These are phyloP conservation scores for Pisolithus orientalis DNA, from an alignment of 768 basidiomycete species.

Conservation along the genomic window DNA sequence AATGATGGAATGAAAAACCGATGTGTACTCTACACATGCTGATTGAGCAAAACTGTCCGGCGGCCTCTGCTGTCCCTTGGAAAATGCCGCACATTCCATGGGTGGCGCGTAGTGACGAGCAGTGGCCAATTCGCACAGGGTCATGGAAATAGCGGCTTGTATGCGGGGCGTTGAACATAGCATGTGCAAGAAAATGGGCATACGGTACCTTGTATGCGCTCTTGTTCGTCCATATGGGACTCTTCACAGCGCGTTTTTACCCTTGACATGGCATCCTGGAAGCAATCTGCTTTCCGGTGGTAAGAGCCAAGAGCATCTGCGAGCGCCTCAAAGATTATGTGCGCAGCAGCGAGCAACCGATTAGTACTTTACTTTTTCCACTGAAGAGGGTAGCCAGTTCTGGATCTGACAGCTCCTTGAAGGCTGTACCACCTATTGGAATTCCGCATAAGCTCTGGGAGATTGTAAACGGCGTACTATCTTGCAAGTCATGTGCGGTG, in stretches of 20 bases:
- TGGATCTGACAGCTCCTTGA: constrained; percentile 13
- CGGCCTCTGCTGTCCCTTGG: constrained; percentile 1
- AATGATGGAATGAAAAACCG: not conserved
- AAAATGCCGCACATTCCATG: constrained; percentile 47
- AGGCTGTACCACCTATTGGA: constrained; percentile 1
- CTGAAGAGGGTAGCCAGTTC: constrained; percentile 12
- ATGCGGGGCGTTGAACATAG: constrained; percentile 12
- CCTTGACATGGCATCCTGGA: constrained; percentile 43
- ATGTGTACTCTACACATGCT: constrained; percentile 46
- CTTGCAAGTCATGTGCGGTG: constrained; percentile 7
- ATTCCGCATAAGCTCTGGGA: not conserved
- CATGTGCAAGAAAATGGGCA: not conserved
- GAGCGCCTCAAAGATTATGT: constrained; percentile 5
- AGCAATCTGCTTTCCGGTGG: constrained; percentile 53
- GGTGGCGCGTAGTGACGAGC: constrained; percentile 63
- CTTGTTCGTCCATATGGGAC: constrained; percentile 53
- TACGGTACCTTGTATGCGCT: constrained; percentile 50
- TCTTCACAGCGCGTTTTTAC: constrained; percentile 49
- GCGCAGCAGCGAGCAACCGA: not conserved
- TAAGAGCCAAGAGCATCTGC: constrained; percentile 39
- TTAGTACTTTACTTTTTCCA: constrained; percentile 13
- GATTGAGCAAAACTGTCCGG: constrained; percentile 28
- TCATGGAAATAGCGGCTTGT: constrained; percentile 71
- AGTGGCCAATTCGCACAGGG: constrained; percentile 73
- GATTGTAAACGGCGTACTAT: constrained; percentile 14